Base-by-base conservation (phyloP, 495 filamentous ascomycete species). In the Bryoglossum gracile region DNA sequence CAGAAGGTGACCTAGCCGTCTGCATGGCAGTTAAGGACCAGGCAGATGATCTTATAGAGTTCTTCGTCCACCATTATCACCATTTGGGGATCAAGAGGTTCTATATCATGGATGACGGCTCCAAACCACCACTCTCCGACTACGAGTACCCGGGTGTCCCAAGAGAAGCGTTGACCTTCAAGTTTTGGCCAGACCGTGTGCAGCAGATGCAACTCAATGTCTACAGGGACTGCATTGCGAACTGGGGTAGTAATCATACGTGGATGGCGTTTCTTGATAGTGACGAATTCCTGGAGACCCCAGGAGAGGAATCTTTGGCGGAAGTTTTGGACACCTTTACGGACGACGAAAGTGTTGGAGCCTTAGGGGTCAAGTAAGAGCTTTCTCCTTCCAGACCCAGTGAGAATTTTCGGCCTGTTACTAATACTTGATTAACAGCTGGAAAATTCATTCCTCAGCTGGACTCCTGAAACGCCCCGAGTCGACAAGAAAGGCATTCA, bases 101-200 rank as follows among this genome's bases (percentile, higher is more conserved):
- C 25, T 62, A 62, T 34, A 51, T 62, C 37, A 57, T 60, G 56
- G 60, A 62, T 26, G 57, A 62, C 35, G 51, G 57, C 21, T 57
- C 57, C 44, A 19, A 40, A 5, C 54, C 57, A 28, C 48, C 50
- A 25, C 43, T 62, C 30, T 52, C 46, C 16, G 33, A n/a, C 8
- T 37, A 11, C 6, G 32, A 35, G 16, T 22, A 58, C 21, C 43
- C 26, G 23, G 54, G 54, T 8, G 47, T 51, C 17, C 45, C 55
- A 14, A 46, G 24, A n/a, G 19, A 60, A 14, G 56, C 54, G 2
- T 59, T 59, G 26, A 30, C 30, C 8, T 59, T 48, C 14, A 24
- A 46, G 21, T 21, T 35, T 16, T 13, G 32, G 9, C 16, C 24
- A 2, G 19, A 30, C 4, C 42, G 44, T 9, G 22, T 47, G n/a